Evolutionary conservation across 2,329 filamentous ascomycete species (phyloP).

Genomic region (Sporothrix humicola): DNA sequence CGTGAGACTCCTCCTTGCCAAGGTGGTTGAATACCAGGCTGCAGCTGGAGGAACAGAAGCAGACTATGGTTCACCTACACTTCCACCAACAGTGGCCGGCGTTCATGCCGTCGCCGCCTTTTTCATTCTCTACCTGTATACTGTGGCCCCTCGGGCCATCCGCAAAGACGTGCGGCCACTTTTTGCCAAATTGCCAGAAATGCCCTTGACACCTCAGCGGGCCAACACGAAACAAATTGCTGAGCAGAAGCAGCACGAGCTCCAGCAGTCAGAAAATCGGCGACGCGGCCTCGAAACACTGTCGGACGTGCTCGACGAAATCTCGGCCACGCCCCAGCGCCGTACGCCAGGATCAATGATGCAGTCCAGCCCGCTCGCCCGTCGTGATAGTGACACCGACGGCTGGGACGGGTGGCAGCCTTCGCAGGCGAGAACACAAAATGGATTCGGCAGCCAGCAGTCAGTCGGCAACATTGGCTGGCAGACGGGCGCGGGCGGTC

Average conservation of each 20-base stretch:
- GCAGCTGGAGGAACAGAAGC: conserved; percentile 47
- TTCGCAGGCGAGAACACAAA: neutral
- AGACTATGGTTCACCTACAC: conserved; percentile 53
- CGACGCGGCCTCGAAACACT: conserved; percentile 45
- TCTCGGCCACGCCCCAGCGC: conserved; percentile 43
- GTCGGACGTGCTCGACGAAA: conserved; percentile 56
- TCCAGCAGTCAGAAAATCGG: conserved; percentile 43
- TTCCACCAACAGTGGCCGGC: conserved; percentile 52
- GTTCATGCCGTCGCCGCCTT: conserved; percentile 62
- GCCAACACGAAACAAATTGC: neutral
- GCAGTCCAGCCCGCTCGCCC: neutral
- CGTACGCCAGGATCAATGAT: neutral
- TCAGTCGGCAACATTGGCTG: neutral
- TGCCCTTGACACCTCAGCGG: conserved; percentile 35
- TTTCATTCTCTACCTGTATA: conserved; percentile 60
- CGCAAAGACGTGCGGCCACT: conserved; percentile 63
- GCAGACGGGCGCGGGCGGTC: conserved; percentile 28
- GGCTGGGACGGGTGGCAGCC: conserved; percentile 32
- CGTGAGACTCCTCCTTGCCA: conserved; percentile 58
- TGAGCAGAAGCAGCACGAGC: conserved; percentile 15
- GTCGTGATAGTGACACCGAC: conserved; percentile 19
- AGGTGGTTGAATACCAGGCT: conserved; percentile 61
- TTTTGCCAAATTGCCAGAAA: conserved; percentile 48
- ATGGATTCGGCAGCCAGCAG: neutral
- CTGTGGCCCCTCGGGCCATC: conserved; percentile 53